Conservation (phyloP, 2,329 filamentous ascomycete species). For the Exophiala xenobiotica region DNA sequence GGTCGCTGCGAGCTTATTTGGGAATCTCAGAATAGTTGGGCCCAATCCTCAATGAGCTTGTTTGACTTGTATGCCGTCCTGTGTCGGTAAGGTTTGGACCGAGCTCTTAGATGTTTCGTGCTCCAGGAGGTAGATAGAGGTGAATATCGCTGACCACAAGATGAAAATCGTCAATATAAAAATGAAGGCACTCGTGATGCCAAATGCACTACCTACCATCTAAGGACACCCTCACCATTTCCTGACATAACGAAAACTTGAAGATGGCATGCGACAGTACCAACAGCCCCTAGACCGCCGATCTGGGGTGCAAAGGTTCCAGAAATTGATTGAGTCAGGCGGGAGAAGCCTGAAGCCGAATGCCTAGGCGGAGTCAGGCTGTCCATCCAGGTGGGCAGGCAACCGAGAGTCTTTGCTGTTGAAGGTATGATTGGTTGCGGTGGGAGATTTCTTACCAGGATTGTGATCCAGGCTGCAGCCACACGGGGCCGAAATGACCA, state of each 20-base stretch:
- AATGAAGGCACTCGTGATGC: background rate
- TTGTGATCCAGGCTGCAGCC: background rate
- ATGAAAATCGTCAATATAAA: constrained; percentile 3
- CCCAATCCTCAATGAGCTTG: background rate
- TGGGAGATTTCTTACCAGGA: background rate
- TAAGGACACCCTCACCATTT: background rate
- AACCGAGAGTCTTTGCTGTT: background rate
- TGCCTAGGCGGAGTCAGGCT: background rate
- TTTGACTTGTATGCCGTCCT: no score
- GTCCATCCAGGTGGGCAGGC: background rate
- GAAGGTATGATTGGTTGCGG: background rate
- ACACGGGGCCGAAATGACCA: background rate
- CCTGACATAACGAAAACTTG: constrained; percentile 1
- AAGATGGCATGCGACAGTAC: background rate
- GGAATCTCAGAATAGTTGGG: background rate
- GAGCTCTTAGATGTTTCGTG: no score
- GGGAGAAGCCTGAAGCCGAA: background rate
- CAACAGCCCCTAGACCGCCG: background rate
- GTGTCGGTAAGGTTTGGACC: no score
- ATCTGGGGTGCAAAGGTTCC: background rate
- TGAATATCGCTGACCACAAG: background rate
- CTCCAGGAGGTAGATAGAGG: background rate
- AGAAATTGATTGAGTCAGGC: constrained; percentile 1
- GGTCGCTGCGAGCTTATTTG: background rate
- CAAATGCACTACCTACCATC: background rate